Evolutionary conservation across 371 early-diverging fungal genomes (phyloP), one percentile per base, ranked within the genome.

Genomic region (Mucor lusitanicus): DNA sequence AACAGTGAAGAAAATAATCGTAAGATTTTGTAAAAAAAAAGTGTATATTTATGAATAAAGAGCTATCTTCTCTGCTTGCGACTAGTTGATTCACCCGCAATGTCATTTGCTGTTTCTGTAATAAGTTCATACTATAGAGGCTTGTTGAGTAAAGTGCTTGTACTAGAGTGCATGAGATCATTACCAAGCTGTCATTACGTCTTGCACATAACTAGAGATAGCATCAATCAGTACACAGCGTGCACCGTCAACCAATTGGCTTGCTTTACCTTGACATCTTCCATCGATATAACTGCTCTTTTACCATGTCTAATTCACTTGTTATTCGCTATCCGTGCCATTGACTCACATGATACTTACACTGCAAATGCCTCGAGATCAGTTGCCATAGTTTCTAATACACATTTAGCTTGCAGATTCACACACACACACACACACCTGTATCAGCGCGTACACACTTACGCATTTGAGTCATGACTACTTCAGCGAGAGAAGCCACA

Each of bases 311-410:
- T 71, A 46, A 42, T 13, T 15, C 23, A 44, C 30, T 30, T 7
- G 23, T 21, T 59, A 11, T 8, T 7, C 13, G 37, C 37, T 21
- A 21, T 11, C 1, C 6, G 35, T 0, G 6, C 21, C 15, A 30
- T 58, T 32, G 3, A 0, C 23, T 13, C 23, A 40, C 40, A 40
- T 40, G 40, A 40, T 17, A 17, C 32, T 65, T 69, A 72, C 73
- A 17, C 65, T 62, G 73, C 69, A 65, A 72, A 72, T 35, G 73
- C 62, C 19, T 72, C 73, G 13, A 72, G 44, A 54, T 72, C 73
- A 9, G 21, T 58, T n/a, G 69, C 73, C 73, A 72, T 69, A 2
- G 44, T 59, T 55, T 55, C 71, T 72, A 65, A 13, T 27, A 50
- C 25, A 32, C 28, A 23, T 5, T 19, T 7, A 37, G 17, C 42